These are phyloP conservation scores for Bimuria novae-zelandiae DNA, from an alignment of 2,329 filamentous ascomycete species.

Conservation along the genomic window DNA sequence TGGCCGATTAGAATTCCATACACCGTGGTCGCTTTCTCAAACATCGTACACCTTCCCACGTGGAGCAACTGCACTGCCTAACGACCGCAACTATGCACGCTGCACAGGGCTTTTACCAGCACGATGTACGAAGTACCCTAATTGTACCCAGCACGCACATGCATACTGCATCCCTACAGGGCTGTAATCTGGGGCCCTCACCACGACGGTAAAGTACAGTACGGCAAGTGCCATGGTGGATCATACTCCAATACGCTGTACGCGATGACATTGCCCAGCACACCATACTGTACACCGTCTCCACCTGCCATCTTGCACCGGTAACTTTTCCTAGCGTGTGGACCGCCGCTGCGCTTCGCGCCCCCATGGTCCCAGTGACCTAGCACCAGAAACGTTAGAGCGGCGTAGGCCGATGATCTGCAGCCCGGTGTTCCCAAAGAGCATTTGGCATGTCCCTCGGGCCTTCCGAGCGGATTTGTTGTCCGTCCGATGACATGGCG, in stretches of 20 bases:
- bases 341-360: neutral
- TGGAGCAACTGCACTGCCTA: neutral
- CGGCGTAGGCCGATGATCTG: neutral
- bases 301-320: neutral
- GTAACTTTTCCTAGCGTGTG: neutral
- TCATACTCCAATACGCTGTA: neutral
- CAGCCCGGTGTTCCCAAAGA: neutral
- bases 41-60: conserved; percentile 1
- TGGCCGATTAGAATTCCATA: neutral
- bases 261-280: neutral
- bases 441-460: neutral
- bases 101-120: neutral
- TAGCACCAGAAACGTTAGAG: neutral
- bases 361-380: neutral
- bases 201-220: neutral
- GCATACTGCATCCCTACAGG: neutral
- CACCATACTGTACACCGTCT: neutral
- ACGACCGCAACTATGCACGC: neutral
- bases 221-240: neutral
- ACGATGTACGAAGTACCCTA: no score
- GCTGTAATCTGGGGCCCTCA: neutral
- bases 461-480: neutral
- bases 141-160: no score
- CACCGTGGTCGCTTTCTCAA: neutral
- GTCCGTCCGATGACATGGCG: neutral